Conservation (phyloP, 306 rosid genomes). For the Quercus suber region DNA sequence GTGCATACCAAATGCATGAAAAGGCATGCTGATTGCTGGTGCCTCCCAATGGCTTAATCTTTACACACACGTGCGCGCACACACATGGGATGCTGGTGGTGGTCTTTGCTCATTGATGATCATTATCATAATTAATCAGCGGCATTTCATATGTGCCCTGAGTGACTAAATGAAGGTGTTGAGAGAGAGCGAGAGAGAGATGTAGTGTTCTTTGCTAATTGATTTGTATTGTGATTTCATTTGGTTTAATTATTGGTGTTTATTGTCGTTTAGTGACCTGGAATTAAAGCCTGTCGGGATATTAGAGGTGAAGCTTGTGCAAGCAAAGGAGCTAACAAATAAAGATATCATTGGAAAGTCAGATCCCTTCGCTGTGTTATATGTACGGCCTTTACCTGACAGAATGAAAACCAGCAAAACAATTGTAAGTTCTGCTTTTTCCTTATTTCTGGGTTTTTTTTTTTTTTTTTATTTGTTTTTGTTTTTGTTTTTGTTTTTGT, state of each 20-base stretch:
- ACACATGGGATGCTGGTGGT: background rate
- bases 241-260: slow-evolving; percentile 4
- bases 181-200: background rate
- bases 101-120: slow-evolving; percentile 2
- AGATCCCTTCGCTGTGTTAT: slow-evolving; percentile 82
- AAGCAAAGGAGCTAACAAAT: slow-evolving; percentile 90
- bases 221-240: background rate
- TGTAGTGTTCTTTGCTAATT: slow-evolving; percentile 23
- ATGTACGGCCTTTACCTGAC: slow-evolving; percentile 71
- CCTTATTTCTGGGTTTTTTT: background rate
- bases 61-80: background rate
- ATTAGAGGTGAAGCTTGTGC: slow-evolving; percentile 97
- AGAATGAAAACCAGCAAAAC: slow-evolving; percentile 90
- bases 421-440: slow-evolving; percentile 49
- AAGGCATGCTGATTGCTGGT: background rate
- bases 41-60: background rate
- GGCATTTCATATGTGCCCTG: background rate
- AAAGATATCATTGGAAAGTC: slow-evolving; percentile 94
- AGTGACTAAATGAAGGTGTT: background rate
- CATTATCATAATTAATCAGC: background rate
- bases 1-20: background rate
- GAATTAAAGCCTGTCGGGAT: slow-evolving; percentile 92
- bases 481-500: background rate
- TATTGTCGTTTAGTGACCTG: slow-evolving; percentile 65
- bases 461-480: background rate